phyloP scores from a whole-genome alignment of 176 grass and related monocot genomes.

The Ananas comosus region DNA sequence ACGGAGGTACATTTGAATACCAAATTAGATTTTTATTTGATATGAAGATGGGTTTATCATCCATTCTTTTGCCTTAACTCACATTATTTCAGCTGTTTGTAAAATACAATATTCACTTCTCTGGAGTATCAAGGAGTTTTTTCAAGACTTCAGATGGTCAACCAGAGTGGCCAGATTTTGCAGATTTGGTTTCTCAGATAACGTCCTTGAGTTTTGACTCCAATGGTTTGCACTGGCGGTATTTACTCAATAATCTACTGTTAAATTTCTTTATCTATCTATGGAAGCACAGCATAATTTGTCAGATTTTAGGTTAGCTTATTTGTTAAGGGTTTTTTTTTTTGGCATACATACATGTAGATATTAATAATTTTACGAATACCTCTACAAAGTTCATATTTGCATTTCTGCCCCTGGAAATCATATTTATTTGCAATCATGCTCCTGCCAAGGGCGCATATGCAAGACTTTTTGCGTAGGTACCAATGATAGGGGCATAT shows the following conservation, averaged over 20 bases:
- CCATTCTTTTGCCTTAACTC: not conserved
- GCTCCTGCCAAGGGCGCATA: too few relatives aligned
- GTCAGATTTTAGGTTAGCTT: too few relatives aligned
- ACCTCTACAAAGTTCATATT: too few relatives aligned
- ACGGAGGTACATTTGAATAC: conserved; percentile 55
- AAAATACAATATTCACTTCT: conserved; percentile 92
- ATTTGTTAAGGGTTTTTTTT: too few relatives aligned
- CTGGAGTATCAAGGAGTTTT: conserved; percentile 89
- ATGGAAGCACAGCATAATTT: too few relatives aligned
- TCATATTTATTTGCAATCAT: too few relatives aligned
- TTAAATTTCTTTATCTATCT: too few relatives aligned
- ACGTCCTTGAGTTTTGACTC: conserved; percentile 82
- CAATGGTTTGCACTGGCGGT: conserved; percentile 84
- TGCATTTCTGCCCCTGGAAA: too few relatives aligned
- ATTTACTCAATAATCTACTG: not conserved
- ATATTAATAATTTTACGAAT: too few relatives aligned
- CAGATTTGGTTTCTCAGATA: conserved; percentile 71
- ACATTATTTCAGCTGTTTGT: conserved; percentile 70
- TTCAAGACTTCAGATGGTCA: conserved; percentile 53
- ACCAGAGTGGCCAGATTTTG: conserved; percentile 45
- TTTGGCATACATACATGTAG: too few relatives aligned
- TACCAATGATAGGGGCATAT: too few relatives aligned
- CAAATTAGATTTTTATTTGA: conserved; percentile 16
- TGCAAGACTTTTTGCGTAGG: too few relatives aligned
- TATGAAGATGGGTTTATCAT: conserved; percentile 6